These are phyloP conservation scores for Suillus luteus DNA, from an alignment of 768 basidiomycete genomes.

Conservation along the genomic window DNA sequence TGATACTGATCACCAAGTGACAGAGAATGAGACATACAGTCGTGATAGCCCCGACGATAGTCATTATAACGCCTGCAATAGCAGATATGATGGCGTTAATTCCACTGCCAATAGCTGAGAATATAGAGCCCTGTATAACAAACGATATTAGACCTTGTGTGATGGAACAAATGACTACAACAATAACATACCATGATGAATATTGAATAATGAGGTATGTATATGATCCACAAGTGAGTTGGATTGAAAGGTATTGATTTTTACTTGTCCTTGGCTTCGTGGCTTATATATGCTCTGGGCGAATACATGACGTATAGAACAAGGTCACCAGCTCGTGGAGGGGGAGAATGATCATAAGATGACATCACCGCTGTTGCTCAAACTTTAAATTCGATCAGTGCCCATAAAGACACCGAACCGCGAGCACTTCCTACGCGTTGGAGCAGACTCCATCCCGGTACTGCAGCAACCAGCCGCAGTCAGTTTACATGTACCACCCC, in stretches of 20 bases:
- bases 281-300: background rate
- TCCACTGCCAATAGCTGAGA: slow-evolving; percentile 65
- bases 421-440: background rate
- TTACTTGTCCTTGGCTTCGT: background rate
- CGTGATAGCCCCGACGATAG: slow-evolving; percentile 61
- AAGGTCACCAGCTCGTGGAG: background rate
- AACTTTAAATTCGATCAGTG: background rate
- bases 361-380: background rate
- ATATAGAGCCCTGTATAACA: slow-evolving; percentile 51
- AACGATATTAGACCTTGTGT: background rate
- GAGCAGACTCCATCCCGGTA: background rate
- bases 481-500: background rate
- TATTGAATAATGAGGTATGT: background rate
- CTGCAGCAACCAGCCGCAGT: background rate
- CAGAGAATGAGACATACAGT: slow-evolving; percentile 42
- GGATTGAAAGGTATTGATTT: background rate
- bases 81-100: slow-evolving; percentile 62
- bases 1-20: background rate
- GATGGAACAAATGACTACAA: background rate
- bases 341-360: background rate
- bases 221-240: background rate
- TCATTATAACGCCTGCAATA: slow-evolving; percentile 59
- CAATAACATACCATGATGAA: slow-evolving; percentile 1
- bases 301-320: background rate
- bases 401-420: too few relatives aligned